phyloP scores from a whole-genome alignment of 1,284 basidiomycete species.

The Phenoliferia sp. region DNA sequence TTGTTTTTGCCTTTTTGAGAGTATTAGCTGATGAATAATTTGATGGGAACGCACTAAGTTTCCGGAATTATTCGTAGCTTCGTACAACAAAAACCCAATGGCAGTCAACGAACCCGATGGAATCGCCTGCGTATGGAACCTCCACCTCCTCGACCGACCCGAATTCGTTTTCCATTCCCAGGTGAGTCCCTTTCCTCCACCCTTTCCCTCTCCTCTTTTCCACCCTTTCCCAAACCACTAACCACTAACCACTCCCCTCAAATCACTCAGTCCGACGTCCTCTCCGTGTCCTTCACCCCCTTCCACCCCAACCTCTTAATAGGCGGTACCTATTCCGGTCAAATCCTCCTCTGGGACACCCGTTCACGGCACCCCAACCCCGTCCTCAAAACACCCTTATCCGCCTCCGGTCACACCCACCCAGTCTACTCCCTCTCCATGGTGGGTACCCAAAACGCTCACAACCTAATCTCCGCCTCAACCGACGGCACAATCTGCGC shows the following conservation, averaged over 20 bases:
- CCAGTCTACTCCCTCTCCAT: slow-evolving; percentile 96
- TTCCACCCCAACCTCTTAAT: slow-evolving; percentile 97
- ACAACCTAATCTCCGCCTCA: slow-evolving; percentile 90
- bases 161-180: slow-evolving; percentile 98
- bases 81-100: slow-evolving; percentile 93
- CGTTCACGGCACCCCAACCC: slow-evolving; percentile 83
- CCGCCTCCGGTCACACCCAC: slow-evolving; percentile 87
- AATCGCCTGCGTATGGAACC: slow-evolving; percentile 94
- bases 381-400: slow-evolving; percentile 91
- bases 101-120: slow-evolving; percentile 92
- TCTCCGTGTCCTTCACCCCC: slow-evolving; percentile 92
- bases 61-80: slow-evolving; percentile 87
- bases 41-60: too few species aligned
- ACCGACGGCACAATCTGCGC: slow-evolving; percentile 95
- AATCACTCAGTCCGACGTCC: slow-evolving; percentile 75
- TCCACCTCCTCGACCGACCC: slow-evolving; percentile 87
- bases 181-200: slow-evolving; percentile 46
- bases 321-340: slow-evolving; percentile 96
- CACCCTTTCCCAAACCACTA: too few species aligned
- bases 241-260: background rate
- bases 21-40: background rate
- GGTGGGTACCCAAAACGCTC: slow-evolving; percentile 96
- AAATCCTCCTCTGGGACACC: slow-evolving; percentile 98
- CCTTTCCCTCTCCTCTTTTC: background rate
- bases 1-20: background rate